Conservation (phyloP, 768 basidiomycete species). For the Ramaria sp. region DNA sequence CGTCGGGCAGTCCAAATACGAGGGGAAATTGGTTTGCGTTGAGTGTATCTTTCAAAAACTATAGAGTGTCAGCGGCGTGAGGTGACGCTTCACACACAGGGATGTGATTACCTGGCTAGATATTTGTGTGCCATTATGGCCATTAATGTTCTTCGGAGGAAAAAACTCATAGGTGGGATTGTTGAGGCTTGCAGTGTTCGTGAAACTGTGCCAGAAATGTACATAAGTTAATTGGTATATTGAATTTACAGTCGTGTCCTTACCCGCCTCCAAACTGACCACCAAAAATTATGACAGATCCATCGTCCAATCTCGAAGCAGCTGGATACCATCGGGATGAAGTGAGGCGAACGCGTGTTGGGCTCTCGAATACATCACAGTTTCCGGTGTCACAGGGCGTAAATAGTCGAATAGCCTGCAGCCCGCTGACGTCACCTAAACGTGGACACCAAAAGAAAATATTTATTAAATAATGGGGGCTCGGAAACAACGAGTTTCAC, state of each 20-base stretch:
- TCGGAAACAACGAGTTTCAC: not conserved
- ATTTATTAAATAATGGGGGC: not conserved
- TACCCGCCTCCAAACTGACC: conserved; percentile 4
- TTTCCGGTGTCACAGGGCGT: conserved; percentile 52
- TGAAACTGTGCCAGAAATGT: conserved; percentile 38
- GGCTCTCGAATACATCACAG: conserved; percentile 45
- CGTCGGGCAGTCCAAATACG: conserved; percentile 27
- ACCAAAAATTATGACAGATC: conserved; percentile 26
- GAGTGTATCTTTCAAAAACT: conserved; percentile 14
- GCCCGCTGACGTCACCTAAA: not conserved
- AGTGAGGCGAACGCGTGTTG: conserved; percentile 27
- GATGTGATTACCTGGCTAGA: conserved; percentile 11
- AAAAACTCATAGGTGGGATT: conserved; percentile 81
- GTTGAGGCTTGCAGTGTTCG: conserved; percentile 56
- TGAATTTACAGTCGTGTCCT: not conserved
- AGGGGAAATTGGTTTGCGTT: conserved; percentile 17
- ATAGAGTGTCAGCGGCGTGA: too few relatives aligned
- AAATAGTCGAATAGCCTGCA: conserved; percentile 35
- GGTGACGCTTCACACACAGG: not conserved
- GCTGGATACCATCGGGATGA: conserved; percentile 71
- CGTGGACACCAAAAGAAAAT: not conserved
- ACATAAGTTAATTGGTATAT: too few relatives aligned
- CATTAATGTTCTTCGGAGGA: conserved; percentile 39
- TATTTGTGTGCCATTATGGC: conserved; percentile 47
- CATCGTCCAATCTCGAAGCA: conserved; percentile 31